Conservation (phyloP, 2,329 filamentous ascomycete genomes). For the Shiraia bambusicola region DNA sequence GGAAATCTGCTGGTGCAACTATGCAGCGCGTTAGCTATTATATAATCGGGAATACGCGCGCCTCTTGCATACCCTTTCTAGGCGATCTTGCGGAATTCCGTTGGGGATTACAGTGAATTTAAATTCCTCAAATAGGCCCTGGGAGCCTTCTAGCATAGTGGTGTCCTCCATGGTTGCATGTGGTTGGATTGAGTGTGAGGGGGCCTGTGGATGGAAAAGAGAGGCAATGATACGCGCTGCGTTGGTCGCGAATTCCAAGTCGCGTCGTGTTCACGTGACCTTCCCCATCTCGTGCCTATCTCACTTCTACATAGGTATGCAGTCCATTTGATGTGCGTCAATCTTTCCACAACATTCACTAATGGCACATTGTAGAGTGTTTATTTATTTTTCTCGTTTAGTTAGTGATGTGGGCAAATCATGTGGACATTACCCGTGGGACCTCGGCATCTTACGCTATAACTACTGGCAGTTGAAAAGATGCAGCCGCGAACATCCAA, state of each 20-base stretch:
- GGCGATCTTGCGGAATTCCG: constrained; percentile 32
- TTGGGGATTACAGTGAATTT: constrained; percentile 49
- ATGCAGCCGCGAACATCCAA: too few relatives aligned
- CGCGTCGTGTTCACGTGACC: constrained; percentile 19
- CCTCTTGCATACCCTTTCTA: constrained; percentile 27
- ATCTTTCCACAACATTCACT: too few relatives aligned
- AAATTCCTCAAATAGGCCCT: constrained; percentile 43
- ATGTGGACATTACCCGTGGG: too few relatives aligned
- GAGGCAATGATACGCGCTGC: constrained; percentile 2
- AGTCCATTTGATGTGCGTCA: neutral
- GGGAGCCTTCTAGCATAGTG: constrained; percentile 31
- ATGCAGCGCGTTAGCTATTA: constrained; percentile 19
- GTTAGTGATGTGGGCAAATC: too few relatives aligned
- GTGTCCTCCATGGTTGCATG: constrained; percentile 35
- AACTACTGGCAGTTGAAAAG: too few relatives aligned
- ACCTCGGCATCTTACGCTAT: too few relatives aligned
- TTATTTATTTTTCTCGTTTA: neutral
- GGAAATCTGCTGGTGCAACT: constrained; percentile 52
- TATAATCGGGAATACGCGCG: constrained; percentile 14
- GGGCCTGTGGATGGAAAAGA: constrained; percentile 4
- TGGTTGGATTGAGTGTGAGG: neutral
- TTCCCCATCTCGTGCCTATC: constrained; percentile 2
- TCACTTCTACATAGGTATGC: neutral
- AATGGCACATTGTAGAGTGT: too few relatives aligned
- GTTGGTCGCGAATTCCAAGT: constrained; percentile 6